Base-by-base conservation (phyloP, 768 basidiomycete genomes). In the Suillus sp. region DNA sequence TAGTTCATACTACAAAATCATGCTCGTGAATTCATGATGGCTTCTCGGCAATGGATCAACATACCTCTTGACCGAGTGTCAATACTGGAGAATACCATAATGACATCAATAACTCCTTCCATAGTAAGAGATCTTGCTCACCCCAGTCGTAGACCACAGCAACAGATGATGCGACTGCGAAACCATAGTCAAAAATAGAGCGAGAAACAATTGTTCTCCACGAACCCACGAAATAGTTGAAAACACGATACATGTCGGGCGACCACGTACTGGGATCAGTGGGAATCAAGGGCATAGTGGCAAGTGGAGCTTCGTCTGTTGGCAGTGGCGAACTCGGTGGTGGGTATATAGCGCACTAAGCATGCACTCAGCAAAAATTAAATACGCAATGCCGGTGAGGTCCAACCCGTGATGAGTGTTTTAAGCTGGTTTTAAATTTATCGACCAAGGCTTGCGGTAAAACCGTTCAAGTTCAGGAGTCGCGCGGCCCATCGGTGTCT, bases 51-150 rank as follows among this genome's bases (percentile, higher is more conserved):
- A 34, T 53, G 6, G 30, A 53, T 53, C 51, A 14, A 13, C 51
- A 5, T 53, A 53, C 51, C 34, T 53, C 51, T n/a, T n/a, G 51
- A n/a, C 51, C 34, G 20, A 53, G n/a, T n/a, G 51, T 53, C 32
- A 53, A 2, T 3, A 34, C 51, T 53, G 20, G 32, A 53, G 20
- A 34, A 53, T 34, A 53, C 20, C 32, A 53, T n/a, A n/a, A 30
- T 20, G 27, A 13, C 11, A 34, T 34, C 6, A 53, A 13, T n/a
- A 13, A n/a, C 6, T n/a, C 32, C 18, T 30, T 53, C 6, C 1
- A 34, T n/a, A n/a, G n/a, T n/a, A 13, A 53, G 11, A 53, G 10
- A n/a, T 34, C 30, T 32, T 34, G 51, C 51, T 53, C 20, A 53
- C 51, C 51, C 51, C 32, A 53, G 32, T 53, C 51, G 11, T 53